Base-by-base conservation (phyloP, 2,329 filamentous ascomycete species). In the Sphaerulina populicola region DNA sequence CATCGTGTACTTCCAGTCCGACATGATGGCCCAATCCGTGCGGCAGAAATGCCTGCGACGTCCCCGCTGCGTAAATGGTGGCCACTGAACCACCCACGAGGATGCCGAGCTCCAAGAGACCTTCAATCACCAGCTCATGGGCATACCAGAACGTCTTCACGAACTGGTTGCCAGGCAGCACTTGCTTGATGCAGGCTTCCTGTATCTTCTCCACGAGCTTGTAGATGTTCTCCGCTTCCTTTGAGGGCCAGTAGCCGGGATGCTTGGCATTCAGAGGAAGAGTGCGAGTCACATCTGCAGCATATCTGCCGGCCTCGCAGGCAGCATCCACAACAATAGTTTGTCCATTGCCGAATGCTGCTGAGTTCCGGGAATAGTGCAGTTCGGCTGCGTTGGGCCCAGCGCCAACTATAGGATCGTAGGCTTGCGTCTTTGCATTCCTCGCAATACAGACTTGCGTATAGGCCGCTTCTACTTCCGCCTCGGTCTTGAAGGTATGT, bases 231-330 rank as follows among this genome's bases (percentile, higher is more conserved):
- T 78, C 77, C 0, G 83, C 83, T 65, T 91, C 85, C 11, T 75
- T 67, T 0, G 80, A 79, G 60, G 71, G 71, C 73, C 88, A 94
- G 0, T 71, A 72, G 5, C 86, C 86, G 9, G 61, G 63, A 0
- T 57, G 47, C 8, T 56, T 47, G 6, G 35, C 33, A 11, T 77
- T 78, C 18, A 96, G 71, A 4, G 91, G 91, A 58, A 96, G 81
- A 0, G 90, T 93, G 35, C 91, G 81, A 0, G 93, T 97, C 27
- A 97, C 82, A 68, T 97, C 91, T 51, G 85, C 86, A 29, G 88
- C 88, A 67, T 98, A 97, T 60, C 85, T 83, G 44, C 82, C 72
- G 70, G 82, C 94, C 69, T 97, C 91, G 58, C 83, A 85, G 2
- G 88, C 90, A 1, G 91, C 90, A 66, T 98, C 91, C 4, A 98